These are phyloP conservation scores for Ephemerocybe angulata DNA, from an alignment of 768 basidiomycete species.

Conservation along the genomic window DNA sequence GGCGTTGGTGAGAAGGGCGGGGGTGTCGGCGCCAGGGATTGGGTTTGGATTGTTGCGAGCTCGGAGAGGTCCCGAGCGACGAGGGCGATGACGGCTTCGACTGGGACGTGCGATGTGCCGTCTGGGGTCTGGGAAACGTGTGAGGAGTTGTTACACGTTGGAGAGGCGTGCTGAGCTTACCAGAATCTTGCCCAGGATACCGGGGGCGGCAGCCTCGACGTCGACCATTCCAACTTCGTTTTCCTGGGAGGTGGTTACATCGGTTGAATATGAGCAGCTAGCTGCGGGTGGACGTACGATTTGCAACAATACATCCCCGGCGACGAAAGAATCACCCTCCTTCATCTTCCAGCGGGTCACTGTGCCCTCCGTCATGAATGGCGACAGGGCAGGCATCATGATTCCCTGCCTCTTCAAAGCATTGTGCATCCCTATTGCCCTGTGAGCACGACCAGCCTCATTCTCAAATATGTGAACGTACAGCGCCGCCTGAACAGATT, in stretches of 20 bases:
- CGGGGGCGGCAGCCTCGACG: constrained; percentile 97
- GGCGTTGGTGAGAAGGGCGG: constrained; percentile 26
- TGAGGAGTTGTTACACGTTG: background rate
- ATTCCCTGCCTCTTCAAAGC: constrained; percentile 14
- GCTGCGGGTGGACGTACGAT: constrained; percentile 54
- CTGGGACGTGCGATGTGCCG: constrained; percentile 79
- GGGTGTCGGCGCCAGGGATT: constrained; percentile 17
- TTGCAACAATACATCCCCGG: constrained; percentile 87
- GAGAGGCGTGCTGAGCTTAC: constrained; percentile 40
- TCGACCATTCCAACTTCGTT: constrained; percentile 97
- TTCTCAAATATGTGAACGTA: background rate
- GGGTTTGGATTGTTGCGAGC: constrained; percentile 23
- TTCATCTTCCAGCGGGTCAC: constrained; percentile 88
- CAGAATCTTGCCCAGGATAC: constrained; percentile 88
- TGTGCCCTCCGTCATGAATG: constrained; percentile 94
- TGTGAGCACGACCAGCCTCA: background rate
- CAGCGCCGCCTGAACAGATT: constrained; percentile 6
- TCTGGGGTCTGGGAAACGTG: constrained; percentile 39
- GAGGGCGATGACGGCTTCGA: constrained; percentile 88
- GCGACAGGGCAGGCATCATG: constrained; percentile 93
- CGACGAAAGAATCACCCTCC: constrained; percentile 73
- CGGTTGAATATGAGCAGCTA: background rate
- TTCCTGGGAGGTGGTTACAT: constrained; percentile 49
- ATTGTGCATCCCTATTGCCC: constrained; percentile 12
- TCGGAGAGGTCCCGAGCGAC: constrained; percentile 61